phyloP scores from a whole-genome alignment of 1,284 basidiomycete genomes.

The Trichosporon ovoides region DNA sequence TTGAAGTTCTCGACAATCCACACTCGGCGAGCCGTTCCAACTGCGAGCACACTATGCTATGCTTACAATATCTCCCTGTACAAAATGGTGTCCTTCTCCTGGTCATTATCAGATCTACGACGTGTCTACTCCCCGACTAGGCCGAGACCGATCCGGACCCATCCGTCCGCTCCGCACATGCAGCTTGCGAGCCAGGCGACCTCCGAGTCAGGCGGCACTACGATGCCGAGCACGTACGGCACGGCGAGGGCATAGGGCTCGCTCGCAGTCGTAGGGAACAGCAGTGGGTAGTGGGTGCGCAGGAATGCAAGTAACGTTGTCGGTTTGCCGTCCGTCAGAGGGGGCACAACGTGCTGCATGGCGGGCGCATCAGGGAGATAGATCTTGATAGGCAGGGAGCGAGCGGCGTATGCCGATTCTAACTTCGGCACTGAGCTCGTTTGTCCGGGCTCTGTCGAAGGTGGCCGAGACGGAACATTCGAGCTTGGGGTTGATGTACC shows the following conservation, averaged over 20 bases:
- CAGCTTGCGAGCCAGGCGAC: constrained; percentile 89
- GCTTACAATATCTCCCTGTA: not conserved
- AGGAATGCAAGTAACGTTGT: constrained; percentile 50
- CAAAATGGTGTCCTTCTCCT: not conserved
- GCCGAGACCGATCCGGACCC: constrained; percentile 80
- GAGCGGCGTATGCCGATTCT: constrained; percentile 65
- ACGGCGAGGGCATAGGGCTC: constrained; percentile 47
- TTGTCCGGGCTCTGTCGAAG: constrained; percentile 61
- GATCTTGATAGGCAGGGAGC: constrained; percentile 79
- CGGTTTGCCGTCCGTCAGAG: constrained; percentile 52
- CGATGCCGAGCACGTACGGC: constrained; percentile 80
- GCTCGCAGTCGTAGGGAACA: constrained; percentile 45
- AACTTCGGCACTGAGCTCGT: constrained; percentile 49
- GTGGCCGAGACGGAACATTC: constrained; percentile 58
- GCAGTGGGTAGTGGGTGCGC: constrained; percentile 48
- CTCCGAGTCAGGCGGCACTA: constrained; percentile 76
- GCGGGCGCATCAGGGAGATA: constrained; percentile 89
- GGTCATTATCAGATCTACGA: too few species aligned
- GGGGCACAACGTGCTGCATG: constrained; percentile 79
- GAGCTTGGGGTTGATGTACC: constrained; percentile 44
- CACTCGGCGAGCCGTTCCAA: too few species aligned
- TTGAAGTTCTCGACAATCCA: too few species aligned
- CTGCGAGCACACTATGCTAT: too few species aligned
- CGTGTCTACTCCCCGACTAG: constrained; percentile 42
- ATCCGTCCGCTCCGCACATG: constrained; percentile 86